Evolutionary conservation across 1,284 basidiomycete genomes (phyloP).

Genomic region (Ceratobasidium sp.): DNA sequence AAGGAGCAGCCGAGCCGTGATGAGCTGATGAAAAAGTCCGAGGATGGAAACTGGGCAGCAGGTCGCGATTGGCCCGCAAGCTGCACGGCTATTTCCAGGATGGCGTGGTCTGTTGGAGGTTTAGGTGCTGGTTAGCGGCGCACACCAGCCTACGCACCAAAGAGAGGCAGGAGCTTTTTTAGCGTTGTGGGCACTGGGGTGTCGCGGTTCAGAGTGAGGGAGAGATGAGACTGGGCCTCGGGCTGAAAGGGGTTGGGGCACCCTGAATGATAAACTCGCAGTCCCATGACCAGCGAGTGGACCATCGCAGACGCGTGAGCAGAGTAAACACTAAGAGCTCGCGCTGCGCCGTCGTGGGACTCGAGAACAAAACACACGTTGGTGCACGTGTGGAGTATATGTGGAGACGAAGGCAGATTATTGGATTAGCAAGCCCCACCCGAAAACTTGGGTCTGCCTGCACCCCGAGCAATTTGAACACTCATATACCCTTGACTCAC

Average conservation of each 20-base stretch:
- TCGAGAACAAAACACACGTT: slow-evolving; percentile 6
- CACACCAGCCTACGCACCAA: neutral
- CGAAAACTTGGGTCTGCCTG: slow-evolving; percentile 3
- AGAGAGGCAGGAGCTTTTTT: neutral
- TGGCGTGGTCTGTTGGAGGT: neutral
- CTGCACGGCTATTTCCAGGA: neutral
- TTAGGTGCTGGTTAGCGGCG: neutral
- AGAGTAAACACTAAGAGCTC: neutral
- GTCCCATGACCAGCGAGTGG: neutral
- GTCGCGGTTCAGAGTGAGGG: neutral
- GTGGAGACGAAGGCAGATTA: neutral
- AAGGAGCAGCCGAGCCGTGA: slow-evolving; percentile 10
- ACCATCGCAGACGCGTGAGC: neutral
- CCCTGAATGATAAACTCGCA: neutral
- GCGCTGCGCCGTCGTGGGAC: neutral
- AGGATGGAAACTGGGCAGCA: neutral
- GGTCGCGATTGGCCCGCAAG: neutral
- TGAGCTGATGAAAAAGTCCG: slow-evolving; percentile 12
- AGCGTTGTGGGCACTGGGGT: neutral
- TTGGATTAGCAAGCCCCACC: neutral
- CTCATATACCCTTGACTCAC: slow-evolving; percentile 42
- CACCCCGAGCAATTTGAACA: slow-evolving; percentile 14
- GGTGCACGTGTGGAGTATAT: slow-evolving; percentile 17
- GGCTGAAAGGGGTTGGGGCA: neutral
- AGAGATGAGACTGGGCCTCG: slow-evolving; percentile 2